Base-by-base conservation (phyloP, 768 basidiomycete genomes). In the Rhodotorula kratochvilovae region DNA sequence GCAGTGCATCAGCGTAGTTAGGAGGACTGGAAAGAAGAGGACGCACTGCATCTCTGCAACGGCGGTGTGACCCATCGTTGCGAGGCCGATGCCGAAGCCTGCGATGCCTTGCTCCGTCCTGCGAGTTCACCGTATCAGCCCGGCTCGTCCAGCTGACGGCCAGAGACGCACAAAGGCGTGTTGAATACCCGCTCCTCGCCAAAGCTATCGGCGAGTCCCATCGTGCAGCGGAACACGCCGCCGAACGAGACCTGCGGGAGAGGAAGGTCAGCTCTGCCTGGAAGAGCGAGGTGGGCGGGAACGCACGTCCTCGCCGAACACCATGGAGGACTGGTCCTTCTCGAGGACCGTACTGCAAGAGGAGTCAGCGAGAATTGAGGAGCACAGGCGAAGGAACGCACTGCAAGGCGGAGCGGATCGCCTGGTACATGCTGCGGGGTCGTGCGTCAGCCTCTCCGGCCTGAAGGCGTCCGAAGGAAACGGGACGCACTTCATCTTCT, bases 111-210 rank as follows among this genome's bases (percentile, higher is more conserved):
- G 80, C 70, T 81, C 80, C 1, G 80, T 80, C 21, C 73, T 74
- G 33, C 25, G n/a, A 33, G 5, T 1, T 46, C 33, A 43, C 43
- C 23, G 0, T 4, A 35, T 65, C 42, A 62, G 64, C 48, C 11
- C 3, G 0, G n/a, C 12, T 5, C 17, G 19, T 4, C 19, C 17
- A 50, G 29, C 29, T 16, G 25, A 19, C 5, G 63, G 13, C 19
- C 7, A n/a, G 36, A 29, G 29, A 29, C 70, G 2, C 23, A 75
- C 74, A 96, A 80, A 6, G 93, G 93, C 0, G 93, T 97, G 80
- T 97, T 96, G 81, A 97, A 96, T 57, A 97, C 91, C 54, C 93
- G 87, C 79, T 95, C 92, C 59, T 87, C 86, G 33, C 92, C 63
- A 17, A 59, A 73, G 21, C 51, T 42, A 36, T 70, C 71, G 1